Percentiles rank a stretch among this genome's conserved stretches.
Conservation (phyloP, 2,329 filamentous ascomycete genomes). For the Harringtonia lauricola region DNA sequence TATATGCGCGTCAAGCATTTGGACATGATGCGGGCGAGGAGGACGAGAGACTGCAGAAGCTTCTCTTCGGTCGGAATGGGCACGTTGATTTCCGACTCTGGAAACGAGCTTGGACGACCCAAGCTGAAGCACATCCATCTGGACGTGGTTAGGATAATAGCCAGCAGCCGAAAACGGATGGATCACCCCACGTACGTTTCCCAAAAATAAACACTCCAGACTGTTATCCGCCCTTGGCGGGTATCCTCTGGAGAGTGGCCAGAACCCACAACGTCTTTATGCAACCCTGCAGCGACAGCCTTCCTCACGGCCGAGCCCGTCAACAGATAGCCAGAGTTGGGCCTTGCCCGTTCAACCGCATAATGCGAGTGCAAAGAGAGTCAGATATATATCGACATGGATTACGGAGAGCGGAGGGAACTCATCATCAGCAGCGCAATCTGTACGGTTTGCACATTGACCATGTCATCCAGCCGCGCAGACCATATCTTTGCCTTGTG, state of each 20-base stretch:
- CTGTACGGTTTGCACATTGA: constrained; percentile 11
- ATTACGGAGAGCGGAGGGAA: no score
- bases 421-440: constrained; percentile 11
- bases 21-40: constrained; percentile 9
- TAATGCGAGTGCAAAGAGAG: constrained; percentile 6
- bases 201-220: constrained; percentile 11
- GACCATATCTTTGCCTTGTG: constrained; percentile 8
- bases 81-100: constrained; percentile 10
- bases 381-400: background rate
- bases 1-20: constrained; percentile 10
- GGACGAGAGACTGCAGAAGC: constrained; percentile 7
- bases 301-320: constrained; percentile 9
- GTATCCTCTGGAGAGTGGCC: constrained; percentile 1
- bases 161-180: background rate
- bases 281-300: constrained; percentile 11
- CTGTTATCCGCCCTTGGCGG: constrained; percentile 8
- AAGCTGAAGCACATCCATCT: constrained; percentile 11
- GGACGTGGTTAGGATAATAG: background rate
- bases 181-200: constrained; percentile 5
- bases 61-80: constrained; percentile 10
- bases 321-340: constrained; percentile 8
- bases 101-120: constrained; percentile 10
- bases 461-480: constrained; percentile 10
- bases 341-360: constrained; percentile 8
- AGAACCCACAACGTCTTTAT: constrained; percentile 9